phyloP scores from a whole-genome alignment of 192 early-diverging fungal species.

The Mortierella claussenii region DNA sequence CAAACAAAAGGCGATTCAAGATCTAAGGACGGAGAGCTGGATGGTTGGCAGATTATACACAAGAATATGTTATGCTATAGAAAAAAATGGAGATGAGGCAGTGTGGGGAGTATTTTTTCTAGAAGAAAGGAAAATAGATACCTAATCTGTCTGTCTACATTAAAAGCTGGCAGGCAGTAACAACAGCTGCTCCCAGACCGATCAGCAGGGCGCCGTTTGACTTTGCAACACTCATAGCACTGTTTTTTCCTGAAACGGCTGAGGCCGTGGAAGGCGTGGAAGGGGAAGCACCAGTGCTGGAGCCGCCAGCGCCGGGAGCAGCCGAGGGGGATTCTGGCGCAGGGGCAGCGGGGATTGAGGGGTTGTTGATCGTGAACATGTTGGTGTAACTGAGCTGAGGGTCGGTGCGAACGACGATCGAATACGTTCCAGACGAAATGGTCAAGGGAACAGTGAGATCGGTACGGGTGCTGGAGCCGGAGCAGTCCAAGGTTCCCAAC shows the following conservation, averaged over 20 bases:
- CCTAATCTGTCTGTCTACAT: background rate
- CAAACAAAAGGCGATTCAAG: no score
- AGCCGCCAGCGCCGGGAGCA: background rate
- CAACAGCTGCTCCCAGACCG: background rate
- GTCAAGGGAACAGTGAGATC: slow-evolving; percentile 40
- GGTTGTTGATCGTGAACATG: slow-evolving; percentile 52
- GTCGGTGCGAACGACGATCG: slow-evolving; percentile 43
- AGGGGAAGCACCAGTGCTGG: background rate
- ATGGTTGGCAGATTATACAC: no score
- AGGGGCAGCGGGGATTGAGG: slow-evolving; percentile 23
- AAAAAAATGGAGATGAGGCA: no score
- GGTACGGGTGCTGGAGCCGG: slow-evolving; percentile 36
- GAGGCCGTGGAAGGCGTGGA: background rate
- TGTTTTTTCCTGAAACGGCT: background rate
- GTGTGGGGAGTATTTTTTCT: no score
- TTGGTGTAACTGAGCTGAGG: slow-evolving; percentile 52
- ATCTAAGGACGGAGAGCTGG: no score
- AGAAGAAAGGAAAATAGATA: no score
- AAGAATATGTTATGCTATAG: no score
- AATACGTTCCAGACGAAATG: slow-evolving; percentile 33
- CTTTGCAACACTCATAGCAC: background rate
- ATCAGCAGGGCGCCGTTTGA: background rate
- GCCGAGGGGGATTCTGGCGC: no score
- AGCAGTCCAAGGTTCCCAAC: slow-evolving; percentile 44
- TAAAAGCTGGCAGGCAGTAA: background rate